Base-by-base conservation (phyloP, 306 rosid genomes). In the Oemleria cerasiformis region DNA sequence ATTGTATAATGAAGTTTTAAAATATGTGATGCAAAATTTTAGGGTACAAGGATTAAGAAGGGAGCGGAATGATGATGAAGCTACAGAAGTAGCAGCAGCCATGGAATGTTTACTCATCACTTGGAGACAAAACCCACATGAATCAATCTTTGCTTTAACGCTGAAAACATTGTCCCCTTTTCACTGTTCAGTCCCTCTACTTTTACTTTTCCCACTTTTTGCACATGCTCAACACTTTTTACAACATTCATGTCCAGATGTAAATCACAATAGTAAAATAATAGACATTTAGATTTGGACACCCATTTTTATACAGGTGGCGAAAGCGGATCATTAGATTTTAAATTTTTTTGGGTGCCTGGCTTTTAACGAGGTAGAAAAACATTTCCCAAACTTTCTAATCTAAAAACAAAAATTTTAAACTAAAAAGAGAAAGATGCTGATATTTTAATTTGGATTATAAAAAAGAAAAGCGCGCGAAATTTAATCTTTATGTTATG, bases 121-220 rank as follows among this genome's bases (percentile, higher is more conserved):
- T 56, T 39, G 69, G 75, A 77, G 81, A 77, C 72, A 71, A 59
- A 8, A 65, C 80, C 36, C 36, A 65, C 81, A 65, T 71, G 81
- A 65, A 71, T 66, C 75, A 43, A 65, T 43, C 58, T 65, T 43
- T 65, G 72, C 58, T 65, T 44, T 51, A 55, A 53, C 77, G 73
- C 77, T 23, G 70, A 71, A 51, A 51, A 40, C 78, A 8, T 49
- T 25, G 73, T 7, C 0, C 14, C 53, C 12, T 54, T 71, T 19
- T 0, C 14, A 44, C 12, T 54, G 71, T 72, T 40, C 68, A 77
- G 77, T 63, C 69, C 55, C 47, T 23, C 25, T 13, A 19, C 74
- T 55, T 70, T 72, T 4, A 34, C 72, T 48, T 61, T 7, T 43
- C 12, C 1, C 51, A 5, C 59, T 59, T 54, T 61, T 62, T 40